A percentile compares a stretch with the other conserved stretches of the same genome.
Conservation (phyloP, 2,329 filamentous ascomycete genomes). For the Colletotrichum costaricense region DNA sequence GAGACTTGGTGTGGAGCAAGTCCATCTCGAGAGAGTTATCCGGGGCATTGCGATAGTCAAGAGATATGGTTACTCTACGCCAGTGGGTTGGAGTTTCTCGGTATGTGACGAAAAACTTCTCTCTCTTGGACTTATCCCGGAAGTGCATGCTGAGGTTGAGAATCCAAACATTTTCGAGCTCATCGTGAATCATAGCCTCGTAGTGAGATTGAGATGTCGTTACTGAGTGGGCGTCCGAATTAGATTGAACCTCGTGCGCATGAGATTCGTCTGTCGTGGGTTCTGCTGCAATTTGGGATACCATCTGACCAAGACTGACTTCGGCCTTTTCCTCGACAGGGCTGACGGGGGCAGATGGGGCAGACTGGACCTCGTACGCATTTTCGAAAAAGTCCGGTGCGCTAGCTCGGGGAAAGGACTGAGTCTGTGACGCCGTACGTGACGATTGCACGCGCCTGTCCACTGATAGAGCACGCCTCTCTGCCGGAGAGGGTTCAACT, state of each 20-base stretch:
- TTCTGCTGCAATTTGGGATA: slow-evolving; percentile 29
- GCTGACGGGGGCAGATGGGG: slow-evolving; percentile 45
- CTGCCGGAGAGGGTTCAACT: slow-evolving; percentile 69
- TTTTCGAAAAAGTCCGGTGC: slow-evolving; percentile 57
- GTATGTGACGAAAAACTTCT: slow-evolving; percentile 98
- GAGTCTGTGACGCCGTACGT: slow-evolving; percentile 46
- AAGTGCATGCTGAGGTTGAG: slow-evolving; percentile 99
- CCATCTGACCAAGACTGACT: slow-evolving; percentile 37
- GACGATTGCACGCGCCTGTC: slow-evolving; percentile 60
- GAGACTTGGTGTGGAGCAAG: slow-evolving; percentile 79
- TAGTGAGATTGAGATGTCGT: slow-evolving; percentile 61
- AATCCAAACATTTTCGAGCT: slow-evolving; percentile 92
- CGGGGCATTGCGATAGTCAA: slow-evolving; percentile 88
- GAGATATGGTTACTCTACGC: slow-evolving; percentile 90
- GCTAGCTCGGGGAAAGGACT: slow-evolving; percentile 57
- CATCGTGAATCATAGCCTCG: slow-evolving; percentile 76
- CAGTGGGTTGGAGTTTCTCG: slow-evolving; percentile 82
- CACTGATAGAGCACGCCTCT: slow-evolving; percentile 78
- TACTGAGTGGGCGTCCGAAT: slow-evolving; percentile 58
- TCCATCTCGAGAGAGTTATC: slow-evolving; percentile 88
- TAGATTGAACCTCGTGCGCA: slow-evolving; percentile 45
- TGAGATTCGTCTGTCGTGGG: slow-evolving; percentile 17
- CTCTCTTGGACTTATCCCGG: slow-evolving; percentile 88
- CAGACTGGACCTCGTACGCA: slow-evolving; percentile 41
- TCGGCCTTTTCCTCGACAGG: slow-evolving; percentile 47